Evolutionary conservation across 2,329 filamentous ascomycete species (phyloP).

Genomic region (Beauveria sp.): DNA sequence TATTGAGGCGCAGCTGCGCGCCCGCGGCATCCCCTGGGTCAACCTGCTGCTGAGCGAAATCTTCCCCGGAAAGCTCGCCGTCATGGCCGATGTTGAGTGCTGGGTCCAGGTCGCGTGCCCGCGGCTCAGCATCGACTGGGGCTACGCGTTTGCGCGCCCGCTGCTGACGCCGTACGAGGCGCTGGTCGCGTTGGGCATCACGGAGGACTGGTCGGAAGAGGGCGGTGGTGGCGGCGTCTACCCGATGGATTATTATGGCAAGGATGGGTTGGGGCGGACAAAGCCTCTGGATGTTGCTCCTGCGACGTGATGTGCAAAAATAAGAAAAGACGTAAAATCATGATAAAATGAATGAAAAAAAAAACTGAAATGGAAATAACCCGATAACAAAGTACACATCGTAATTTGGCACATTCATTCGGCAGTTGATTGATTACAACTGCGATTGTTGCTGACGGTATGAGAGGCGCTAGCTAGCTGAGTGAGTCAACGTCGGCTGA

Average conservation of each 20-base stretch:
- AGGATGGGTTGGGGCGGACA: conserved; percentile 79
- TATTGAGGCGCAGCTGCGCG: conserved; percentile 70
- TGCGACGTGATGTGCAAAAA: conserved; percentile 12
- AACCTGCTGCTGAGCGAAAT: conserved; percentile 90
- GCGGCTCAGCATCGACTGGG: conserved; percentile 96
- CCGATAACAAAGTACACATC: not conserved
- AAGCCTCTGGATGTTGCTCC: conserved; percentile 35
- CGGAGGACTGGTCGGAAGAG: conserved; percentile 58
- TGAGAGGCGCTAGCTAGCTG: conserved; percentile 1
- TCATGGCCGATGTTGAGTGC: conserved; percentile 91
- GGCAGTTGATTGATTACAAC: not conserved
- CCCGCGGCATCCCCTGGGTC: conserved; percentile 69
- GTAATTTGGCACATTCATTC: too few relatives aligned
- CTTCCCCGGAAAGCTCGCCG: conserved; percentile 87
- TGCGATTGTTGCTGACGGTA: not conserved
- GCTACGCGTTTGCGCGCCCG: conserved; percentile 86
- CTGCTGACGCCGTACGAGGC: conserved; percentile 93
- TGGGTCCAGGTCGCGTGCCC: conserved; percentile 99
- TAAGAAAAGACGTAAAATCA: not conserved
- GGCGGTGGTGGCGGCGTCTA: conserved; percentile 62
- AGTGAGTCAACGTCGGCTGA: not conserved
- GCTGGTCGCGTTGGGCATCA: conserved; percentile 74
- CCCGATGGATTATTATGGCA: conserved; percentile 97
- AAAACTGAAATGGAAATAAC: not conserved
- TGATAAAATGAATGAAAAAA: not conserved